These are phyloP conservation scores for Fusarium dlaminii DNA, from an alignment of 2,329 filamentous ascomycete genomes.

Conservation along the genomic window DNA sequence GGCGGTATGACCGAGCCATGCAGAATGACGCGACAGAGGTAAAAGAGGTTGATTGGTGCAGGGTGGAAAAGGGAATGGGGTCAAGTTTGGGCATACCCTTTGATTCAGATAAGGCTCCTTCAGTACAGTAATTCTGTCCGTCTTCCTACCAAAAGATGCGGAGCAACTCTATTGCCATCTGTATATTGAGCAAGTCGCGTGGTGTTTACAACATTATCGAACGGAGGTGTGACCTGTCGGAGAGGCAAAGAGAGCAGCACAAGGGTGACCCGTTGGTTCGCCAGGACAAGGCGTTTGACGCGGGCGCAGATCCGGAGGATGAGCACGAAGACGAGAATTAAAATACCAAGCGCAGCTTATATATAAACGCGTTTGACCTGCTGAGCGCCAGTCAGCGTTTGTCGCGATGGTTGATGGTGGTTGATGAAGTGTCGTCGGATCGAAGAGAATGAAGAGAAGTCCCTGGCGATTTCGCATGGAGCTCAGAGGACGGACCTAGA, in stretches of 20 bases:
- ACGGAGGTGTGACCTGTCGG: slow-evolving; percentile 40
- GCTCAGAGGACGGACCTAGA: slow-evolving; percentile 33
- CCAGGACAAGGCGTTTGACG: slow-evolving; percentile 16
- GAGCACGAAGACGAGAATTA: slow-evolving; percentile 26
- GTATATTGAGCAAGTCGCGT: slow-evolving; percentile 39
- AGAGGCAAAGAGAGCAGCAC: slow-evolving; percentile 35
- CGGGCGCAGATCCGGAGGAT: slow-evolving; percentile 23
- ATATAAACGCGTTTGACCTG: slow-evolving; percentile 37
- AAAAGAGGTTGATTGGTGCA: slow-evolving; percentile 28
- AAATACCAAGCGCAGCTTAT: slow-evolving; percentile 28
- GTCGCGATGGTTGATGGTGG: slow-evolving; percentile 43
- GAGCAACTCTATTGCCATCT: slow-evolving; percentile 39
- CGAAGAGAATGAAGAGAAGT: slow-evolving; percentile 46
- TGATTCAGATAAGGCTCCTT: slow-evolving; percentile 36
- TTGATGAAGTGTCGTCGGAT: slow-evolving; percentile 46
- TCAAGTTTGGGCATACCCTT: slow-evolving; percentile 48
- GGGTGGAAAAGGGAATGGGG: slow-evolving; percentile 32
- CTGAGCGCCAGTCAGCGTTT: slow-evolving; percentile 35
- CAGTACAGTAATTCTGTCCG: slow-evolving; percentile 31
- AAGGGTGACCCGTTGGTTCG: slow-evolving; percentile 30
- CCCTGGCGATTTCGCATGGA: slow-evolving; percentile 35
- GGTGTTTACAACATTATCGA: slow-evolving; percentile 49
- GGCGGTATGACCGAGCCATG: slow-evolving; percentile 11
- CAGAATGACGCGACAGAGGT: slow-evolving; percentile 39
- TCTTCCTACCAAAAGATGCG: slow-evolving; percentile 39